Evolutionary conservation across 805 yeast genomes (phyloP).

Genomic region (Ogataea nonfermentans): DNA sequence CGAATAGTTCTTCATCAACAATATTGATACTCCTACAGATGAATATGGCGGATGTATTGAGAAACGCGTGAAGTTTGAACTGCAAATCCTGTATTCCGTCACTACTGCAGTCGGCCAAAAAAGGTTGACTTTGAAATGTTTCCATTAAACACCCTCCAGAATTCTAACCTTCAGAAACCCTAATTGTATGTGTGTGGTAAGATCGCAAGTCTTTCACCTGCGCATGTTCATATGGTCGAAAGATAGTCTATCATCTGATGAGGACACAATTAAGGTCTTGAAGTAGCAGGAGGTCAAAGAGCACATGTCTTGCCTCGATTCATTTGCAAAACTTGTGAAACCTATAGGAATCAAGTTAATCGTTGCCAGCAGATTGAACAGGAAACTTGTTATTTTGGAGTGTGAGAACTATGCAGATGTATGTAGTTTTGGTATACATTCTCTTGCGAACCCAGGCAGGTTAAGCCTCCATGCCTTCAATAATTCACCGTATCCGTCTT

Average conservation of each 20-base stretch:
- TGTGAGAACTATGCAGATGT: slow-evolving; percentile 31
- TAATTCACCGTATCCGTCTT: no score
- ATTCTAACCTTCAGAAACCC: slow-evolving; percentile 34
- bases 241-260: slow-evolving; percentile 52
- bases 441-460: slow-evolving; percentile 46
- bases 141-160: slow-evolving; percentile 44
- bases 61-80: slow-evolving; percentile 39
- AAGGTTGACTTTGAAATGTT: slow-evolving; percentile 48
- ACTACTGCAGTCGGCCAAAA: slow-evolving; percentile 50
- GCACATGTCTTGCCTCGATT: slow-evolving; percentile 16
- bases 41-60: slow-evolving; percentile 43
- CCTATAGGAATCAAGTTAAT: slow-evolving; percentile 28
- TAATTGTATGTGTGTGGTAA: slow-evolving; percentile 38
- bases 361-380: slow-evolving; percentile 27
- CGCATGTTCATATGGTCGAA: slow-evolving; percentile 43
- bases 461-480: no score
- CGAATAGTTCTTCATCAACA: slow-evolving; percentile 39
- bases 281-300: slow-evolving; percentile 8
- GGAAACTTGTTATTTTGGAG: slow-evolving; percentile 13
- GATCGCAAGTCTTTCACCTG: slow-evolving; percentile 35
- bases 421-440: slow-evolving; percentile 40
- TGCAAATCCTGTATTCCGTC: slow-evolving; percentile 51
- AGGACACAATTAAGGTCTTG: slow-evolving; percentile 14
- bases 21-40: slow-evolving; percentile 39
- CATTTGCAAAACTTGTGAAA: slow-evolving; percentile 52